A percentile compares a stretch with the other conserved stretches of the same genome.
phyloP scores from a whole-genome alignment of 768 basidiomycete genomes.

The Austroboletus eburneus region DNA sequence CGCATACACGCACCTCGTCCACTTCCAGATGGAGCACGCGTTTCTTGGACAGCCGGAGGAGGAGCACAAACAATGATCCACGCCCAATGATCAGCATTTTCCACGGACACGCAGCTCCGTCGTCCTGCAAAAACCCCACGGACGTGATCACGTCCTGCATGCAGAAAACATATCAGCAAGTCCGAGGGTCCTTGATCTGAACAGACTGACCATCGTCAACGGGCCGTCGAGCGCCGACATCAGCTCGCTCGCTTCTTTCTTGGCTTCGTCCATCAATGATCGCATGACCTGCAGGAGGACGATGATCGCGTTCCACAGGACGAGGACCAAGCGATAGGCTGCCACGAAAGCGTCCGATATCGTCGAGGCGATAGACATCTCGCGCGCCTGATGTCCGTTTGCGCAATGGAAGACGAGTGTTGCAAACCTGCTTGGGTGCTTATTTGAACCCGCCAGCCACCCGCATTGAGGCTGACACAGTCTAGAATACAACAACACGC shows the following conservation, averaged over 20 bases:
- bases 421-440: too few species aligned
- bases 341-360: conserved; percentile 5
- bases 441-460: conserved; percentile 6
- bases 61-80: conserved; percentile 17
- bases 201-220: conserved; percentile 9
- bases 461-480: neutral
- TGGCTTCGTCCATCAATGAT: conserved; percentile 10
- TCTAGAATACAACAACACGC: too few species aligned
- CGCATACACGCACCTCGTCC: conserved; percentile 16
- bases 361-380: conserved; percentile 1
- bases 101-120: neutral
- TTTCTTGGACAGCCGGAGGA: conserved; percentile 14
- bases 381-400: conserved; percentile 8
- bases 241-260: conserved; percentile 14
- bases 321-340: neutral
- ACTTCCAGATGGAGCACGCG: conserved; percentile 23
- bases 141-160: conserved; percentile 10
- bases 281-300: conserved; percentile 11
- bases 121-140: neutral
- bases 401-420: neutral
- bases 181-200: neutral
- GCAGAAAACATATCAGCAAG: conserved; percentile 3
- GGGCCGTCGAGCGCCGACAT: conserved; percentile 11
- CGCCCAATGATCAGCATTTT: conserved; percentile 20
- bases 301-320: conserved; percentile 11